These are phyloP conservation scores for Epichloe gansuensis DNA, from an alignment of 2,329 filamentous ascomycete genomes.

Conservation along the genomic window DNA sequence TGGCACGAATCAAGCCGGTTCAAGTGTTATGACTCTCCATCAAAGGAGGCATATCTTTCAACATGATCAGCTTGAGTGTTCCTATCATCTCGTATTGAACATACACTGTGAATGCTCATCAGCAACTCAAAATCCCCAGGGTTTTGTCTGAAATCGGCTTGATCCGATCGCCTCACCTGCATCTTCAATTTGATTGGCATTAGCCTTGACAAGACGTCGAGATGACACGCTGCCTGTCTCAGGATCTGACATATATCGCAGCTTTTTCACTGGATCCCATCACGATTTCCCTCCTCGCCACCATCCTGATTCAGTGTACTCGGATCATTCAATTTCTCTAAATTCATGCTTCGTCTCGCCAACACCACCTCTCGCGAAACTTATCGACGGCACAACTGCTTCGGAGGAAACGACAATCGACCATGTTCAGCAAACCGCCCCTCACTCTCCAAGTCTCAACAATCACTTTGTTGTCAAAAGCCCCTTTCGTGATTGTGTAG, in stretches of 20 bases:
- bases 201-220: conserved; percentile 5
- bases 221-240: conserved; percentile 15
- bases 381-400: background rate
- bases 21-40: no score
- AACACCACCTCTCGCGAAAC: background rate
- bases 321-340: background rate
- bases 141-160: no score
- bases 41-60: background rate
- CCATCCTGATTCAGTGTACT: background rate
- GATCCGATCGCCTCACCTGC: no score
- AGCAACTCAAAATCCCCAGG: no score
- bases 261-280: conserved; percentile 10
- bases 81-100: no score
- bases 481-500: conserved; percentile 21
- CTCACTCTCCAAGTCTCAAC: background rate
- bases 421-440: background rate
- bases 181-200: background rate
- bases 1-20: background rate
- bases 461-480: conserved; percentile 11
- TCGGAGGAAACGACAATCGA: background rate
- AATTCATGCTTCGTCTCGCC: background rate
- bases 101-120: no score
- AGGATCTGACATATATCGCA: conserved; percentile 19
- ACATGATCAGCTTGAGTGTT: background rate
- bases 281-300: conserved; percentile 6